Evolutionary conservation across 345 rosid species (phyloP).

Genomic region (Jatropha curcas): DNA sequence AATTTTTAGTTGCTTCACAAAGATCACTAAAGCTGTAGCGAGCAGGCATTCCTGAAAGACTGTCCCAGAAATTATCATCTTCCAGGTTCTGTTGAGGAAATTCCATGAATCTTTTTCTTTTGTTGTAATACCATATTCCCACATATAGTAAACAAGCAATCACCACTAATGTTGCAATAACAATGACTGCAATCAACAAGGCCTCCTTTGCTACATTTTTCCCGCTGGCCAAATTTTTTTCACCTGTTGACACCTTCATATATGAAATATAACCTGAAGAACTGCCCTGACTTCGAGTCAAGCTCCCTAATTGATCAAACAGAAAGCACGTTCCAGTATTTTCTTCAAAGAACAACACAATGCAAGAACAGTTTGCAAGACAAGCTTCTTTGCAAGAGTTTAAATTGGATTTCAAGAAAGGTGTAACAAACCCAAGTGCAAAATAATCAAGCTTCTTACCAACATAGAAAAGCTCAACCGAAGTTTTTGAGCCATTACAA

Average conservation of each 20-base stretch:
- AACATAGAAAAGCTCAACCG: conserved; percentile 25
- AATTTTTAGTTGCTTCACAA: conserved; percentile 40
- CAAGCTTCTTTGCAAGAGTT: conserved; percentile 50
- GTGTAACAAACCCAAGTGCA: conserved; percentile 44
- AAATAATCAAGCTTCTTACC: conserved; percentile 55
- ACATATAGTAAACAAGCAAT: conserved; percentile 37
- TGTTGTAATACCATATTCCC: conserved; percentile 38
- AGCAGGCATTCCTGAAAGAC: conserved; percentile 34
- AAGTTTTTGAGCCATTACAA: conserved; percentile 28
- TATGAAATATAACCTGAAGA: conserved; percentile 38
- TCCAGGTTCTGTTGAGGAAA: conserved; percentile 29
- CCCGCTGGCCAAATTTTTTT: not conserved
- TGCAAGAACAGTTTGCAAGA: conserved; percentile 47
- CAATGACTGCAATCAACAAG: conserved; percentile 21
- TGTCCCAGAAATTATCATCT: conserved; percentile 37
- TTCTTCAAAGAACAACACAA: conserved; percentile 47
- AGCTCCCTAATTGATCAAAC: conserved; percentile 51
- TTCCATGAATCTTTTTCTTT: conserved; percentile 20
- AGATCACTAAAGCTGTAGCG: conserved; percentile 49
- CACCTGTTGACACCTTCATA: conserved; percentile 35
- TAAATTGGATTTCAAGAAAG: conserved; percentile 29
- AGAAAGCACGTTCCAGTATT: conserved; percentile 43
- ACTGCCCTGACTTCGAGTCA: conserved; percentile 31
- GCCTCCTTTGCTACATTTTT: conserved; percentile 7
- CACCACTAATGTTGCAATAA: conserved; percentile 27